Conservation (phyloP, 1,284 basidiomycete species). For the Inonotus obliquus region DNA sequence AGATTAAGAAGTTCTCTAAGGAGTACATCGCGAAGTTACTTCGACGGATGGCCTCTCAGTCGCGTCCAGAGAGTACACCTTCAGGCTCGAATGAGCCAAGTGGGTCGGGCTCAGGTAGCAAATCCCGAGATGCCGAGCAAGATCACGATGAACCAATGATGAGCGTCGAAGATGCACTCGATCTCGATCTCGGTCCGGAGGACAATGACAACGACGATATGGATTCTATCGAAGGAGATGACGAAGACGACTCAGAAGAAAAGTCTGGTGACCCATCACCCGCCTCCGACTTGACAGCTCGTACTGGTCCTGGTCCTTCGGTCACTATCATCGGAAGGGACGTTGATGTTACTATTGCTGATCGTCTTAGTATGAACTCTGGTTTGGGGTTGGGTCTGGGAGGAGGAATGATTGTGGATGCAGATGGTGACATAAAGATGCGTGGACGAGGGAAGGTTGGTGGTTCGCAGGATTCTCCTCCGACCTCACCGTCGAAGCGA, state of each 20-base stretch:
- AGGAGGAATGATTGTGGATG: too few species aligned
- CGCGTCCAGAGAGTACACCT: slow-evolving; percentile 17
- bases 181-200: slow-evolving; percentile 41
- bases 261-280: slow-evolving; percentile 23
- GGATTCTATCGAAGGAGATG: slow-evolving; percentile 20
- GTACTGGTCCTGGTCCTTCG: slow-evolving; percentile 23
- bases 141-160: not conserved
- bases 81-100: slow-evolving; percentile 14
- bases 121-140: not conserved
- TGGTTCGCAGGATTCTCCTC: not conserved
- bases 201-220: slow-evolving; percentile 22
- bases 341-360: slow-evolving; percentile 27
- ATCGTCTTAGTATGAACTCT: not conserved
- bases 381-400: too few species aligned
- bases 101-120: slow-evolving; percentile 1
- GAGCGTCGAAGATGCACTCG: slow-evolving; percentile 42
- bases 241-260: slow-evolving; percentile 25
- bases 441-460: not conserved
- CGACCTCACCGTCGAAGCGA: not conserved
- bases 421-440: slow-evolving; percentile 10
- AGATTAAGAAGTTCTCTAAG: slow-evolving; percentile 93
- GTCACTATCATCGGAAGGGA: slow-evolving; percentile 22
- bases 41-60: slow-evolving; percentile 43
- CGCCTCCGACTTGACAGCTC: slow-evolving; percentile 12
- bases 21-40: slow-evolving; percentile 77